A percentile compares a stretch with the other conserved stretches of the same genome.
These are phyloP conservation scores for Serendipita vermifera DNA, from an alignment of 768 basidiomycete genomes.

Conservation along the genomic window DNA sequence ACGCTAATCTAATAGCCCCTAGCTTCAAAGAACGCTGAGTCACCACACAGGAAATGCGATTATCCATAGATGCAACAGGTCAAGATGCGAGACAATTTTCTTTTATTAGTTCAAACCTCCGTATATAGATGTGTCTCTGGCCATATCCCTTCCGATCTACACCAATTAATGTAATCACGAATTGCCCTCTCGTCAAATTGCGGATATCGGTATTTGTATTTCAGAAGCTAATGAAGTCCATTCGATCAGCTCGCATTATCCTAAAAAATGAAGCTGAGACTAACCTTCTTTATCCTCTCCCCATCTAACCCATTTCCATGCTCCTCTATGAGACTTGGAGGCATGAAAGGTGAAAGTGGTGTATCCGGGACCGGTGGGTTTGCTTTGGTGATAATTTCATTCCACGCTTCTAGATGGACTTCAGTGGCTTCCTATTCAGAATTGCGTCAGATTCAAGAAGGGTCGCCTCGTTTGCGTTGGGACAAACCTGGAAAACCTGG, in stretches of 20 bases:
- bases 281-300: slow-evolving; percentile 47
- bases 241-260: too few relatives aligned
- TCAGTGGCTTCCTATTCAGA: slow-evolving; percentile 81
- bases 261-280: neutral
- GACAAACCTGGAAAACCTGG: slow-evolving; percentile 62
- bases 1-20: too few relatives aligned
- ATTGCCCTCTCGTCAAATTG: slow-evolving; percentile 47
- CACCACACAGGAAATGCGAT: too few relatives aligned
- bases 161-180: slow-evolving; percentile 62
- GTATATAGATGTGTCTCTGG: slow-evolving; percentile 17
- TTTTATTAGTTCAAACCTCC: too few relatives aligned
- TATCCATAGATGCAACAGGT: too few relatives aligned
- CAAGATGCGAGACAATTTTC: too few relatives aligned
- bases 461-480: too few relatives aligned
- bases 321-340: slow-evolving; percentile 55
- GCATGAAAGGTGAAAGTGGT: slow-evolving; percentile 68
- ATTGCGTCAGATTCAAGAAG: too few relatives aligned
- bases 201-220: slow-evolving; percentile 53
- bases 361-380: slow-evolving; percentile 59
- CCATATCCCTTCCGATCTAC: slow-evolving; percentile 56
- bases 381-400: slow-evolving; percentile 57
- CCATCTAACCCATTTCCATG: slow-evolving; percentile 57
- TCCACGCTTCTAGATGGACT: slow-evolving; percentile 70
- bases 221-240: slow-evolving; percentile 39
- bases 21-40: too few relatives aligned